Evolutionary conservation across 2,329 filamentous ascomycete genomes (phyloP), one percentile per base, ranked within the genome.

Genomic region (Fusarium devonianum): DNA sequence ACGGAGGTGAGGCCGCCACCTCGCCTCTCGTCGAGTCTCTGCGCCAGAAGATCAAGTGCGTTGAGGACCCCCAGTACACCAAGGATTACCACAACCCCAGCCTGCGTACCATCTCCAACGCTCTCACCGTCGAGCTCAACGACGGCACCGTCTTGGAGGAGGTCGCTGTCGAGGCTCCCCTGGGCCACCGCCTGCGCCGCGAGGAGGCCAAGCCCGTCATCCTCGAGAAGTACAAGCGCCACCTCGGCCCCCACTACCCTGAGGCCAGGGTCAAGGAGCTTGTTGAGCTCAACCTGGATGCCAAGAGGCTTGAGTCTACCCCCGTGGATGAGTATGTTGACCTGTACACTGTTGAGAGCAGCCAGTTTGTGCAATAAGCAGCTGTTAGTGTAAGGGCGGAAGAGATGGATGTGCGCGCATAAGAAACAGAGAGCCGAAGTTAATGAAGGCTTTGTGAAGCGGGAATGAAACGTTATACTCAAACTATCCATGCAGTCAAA

Each of bases 161-260:
- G 78, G 86, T 95, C 52, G 88, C 89, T 37, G 89, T 99, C 44
- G 92, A 97, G 80, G 93, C 94, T 49, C 94, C 94, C 48, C 85
- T 99, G 29, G 94, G 94, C 66, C 94, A 99, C 80, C 88, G 88
- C 61, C 81, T 94, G 69, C 83, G 94, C 61, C 86, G 93, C 67
- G 92, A 97, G 67, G 94, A 99, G 83, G 94, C 94, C 65, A 97
- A 97, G 84, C 94, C 94, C 50, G 90, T 96, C 75, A 97, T 99
- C 65, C 78, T 97, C 65, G 86, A 85, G 73, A 99, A 99, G 82
- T 99, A 91, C 80, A 88, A 92, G 86, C 87, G 90, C 71, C 94
- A 99, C 76, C 78, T 97, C 40, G 83, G 82, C 66, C 89, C 89
- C 43, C 93, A 97, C 78, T 95, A 89, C 74, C 78, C 84, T 53